Base-by-base conservation (phyloP, 805 yeast species). In the Lachancea mirantina region DNA sequence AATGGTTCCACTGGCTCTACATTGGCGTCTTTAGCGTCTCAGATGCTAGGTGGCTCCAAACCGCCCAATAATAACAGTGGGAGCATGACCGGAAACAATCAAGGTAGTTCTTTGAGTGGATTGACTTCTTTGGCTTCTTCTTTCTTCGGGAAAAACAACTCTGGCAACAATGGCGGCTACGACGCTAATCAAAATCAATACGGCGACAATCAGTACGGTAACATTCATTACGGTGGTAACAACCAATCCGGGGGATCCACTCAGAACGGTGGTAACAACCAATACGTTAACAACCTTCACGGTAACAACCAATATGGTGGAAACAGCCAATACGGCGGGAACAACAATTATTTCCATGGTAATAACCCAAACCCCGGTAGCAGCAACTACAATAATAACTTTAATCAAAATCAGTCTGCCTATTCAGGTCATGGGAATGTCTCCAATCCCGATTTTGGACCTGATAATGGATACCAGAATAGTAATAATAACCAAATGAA, bases 11-110 rank as follows among this genome's bases (percentile, higher is more conserved):
- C 47, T 17, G 46, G 47, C 9, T 41, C 49, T 16, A 44, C 45
- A 6, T 39, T 49, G 22, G 52, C 53, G 5, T 35, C 49, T 8
- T 39, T 53, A 34, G 59, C 59, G 5, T 34, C 46, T 4, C 42
- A 47, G 29, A 49, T 51, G 28, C 51, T 51, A 32, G 39, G 45
- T 21, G 39, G 46, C 8, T 30, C 36, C 32, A 30, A 10, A 36
- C 35, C 14, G 26, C 35, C 18, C 41, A 38, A 13, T 33, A 34
- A 11, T 38, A 34, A 14, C 32, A 34, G 6, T 40, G 38, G 25
- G 8, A 13, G 22, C 30, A 27, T 11, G 9, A 14, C 28, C 28
- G 15, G 14, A 17, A 28, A 8, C 32, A 28, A 19, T 28, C 38
- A 41, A 20, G 35, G 42, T 4, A 28, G 42, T 15, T 37, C 49